Percentiles rank a stretch among this genome's conserved stretches.
phyloP scores from a whole-genome alignment of 805 yeast species.

The Martiniozyma abietophila region DNA sequence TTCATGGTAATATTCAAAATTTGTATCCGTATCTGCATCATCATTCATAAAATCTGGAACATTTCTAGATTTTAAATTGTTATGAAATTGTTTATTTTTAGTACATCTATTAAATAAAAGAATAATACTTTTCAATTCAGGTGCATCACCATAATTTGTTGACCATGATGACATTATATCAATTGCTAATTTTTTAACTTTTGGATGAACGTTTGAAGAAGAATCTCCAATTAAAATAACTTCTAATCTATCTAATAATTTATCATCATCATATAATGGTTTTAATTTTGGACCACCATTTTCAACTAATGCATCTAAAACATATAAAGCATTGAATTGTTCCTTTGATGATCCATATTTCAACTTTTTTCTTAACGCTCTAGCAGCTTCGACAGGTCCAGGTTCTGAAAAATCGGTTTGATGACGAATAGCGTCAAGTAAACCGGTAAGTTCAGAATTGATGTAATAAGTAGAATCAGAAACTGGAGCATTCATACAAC shows the following conservation, averaged over 20 bases:
- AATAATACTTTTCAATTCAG: conserved; percentile 41
- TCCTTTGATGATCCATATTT: conserved; percentile 69
- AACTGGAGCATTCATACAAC: conserved; percentile 34
- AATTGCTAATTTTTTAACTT: conserved; percentile 39
- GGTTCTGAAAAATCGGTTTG: conserved; percentile 22
- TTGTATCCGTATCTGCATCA: conserved; percentile 36
- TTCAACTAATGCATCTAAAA: conserved; percentile 51
- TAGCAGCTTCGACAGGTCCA: conserved; percentile 70
- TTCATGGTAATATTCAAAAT: conserved; percentile 21
- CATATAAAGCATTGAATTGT: conserved; percentile 54
- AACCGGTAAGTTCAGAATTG: conserved; percentile 41
- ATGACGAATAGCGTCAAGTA: conserved; percentile 43
- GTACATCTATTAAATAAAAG: conserved; percentile 29
- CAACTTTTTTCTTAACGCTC: conserved; percentile 80
- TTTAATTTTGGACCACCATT: conserved; percentile 38
- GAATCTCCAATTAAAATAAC: conserved; percentile 32
- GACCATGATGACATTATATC: conserved; percentile 61
- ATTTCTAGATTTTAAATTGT: conserved; percentile 6
- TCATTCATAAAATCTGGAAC: conserved; percentile 42
- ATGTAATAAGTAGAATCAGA: conserved; percentile 29
- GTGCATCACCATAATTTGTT: conserved; percentile 39
- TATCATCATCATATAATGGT: conserved; percentile 56
- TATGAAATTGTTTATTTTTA: conserved; percentile 1
- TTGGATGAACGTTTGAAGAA: conserved; percentile 24
- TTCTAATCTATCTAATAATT: conserved; percentile 54